Base-by-base conservation (phyloP, 2,329 filamentous ascomycete genomes). In the Onygena corvina region DNA sequence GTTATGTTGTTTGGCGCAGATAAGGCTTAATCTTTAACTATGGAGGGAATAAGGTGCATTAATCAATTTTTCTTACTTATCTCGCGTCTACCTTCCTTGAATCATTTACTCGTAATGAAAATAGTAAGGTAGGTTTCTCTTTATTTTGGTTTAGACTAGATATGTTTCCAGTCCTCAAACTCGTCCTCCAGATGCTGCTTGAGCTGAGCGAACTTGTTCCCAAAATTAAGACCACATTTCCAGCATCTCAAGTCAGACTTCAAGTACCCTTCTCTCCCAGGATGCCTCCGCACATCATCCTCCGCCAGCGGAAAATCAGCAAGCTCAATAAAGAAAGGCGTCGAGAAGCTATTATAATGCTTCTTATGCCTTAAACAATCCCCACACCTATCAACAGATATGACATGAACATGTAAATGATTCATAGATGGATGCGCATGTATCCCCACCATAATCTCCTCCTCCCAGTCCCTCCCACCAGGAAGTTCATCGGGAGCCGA, bases 281-380 rank as follows among this genome's bases (percentile, higher is more conserved):
- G 75, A 50, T 79, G 62, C 54, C 81, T 73, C 52, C 86, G 70
- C 40, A 68, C 64, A 62, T 93, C 86, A 49, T 81, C 76, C 21
- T 70, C 54, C 0, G 74, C 71, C 25, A 96, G 68, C 3, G 92
- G 90, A 46, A 95, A 90, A 52, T 89, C 84, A 18, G 80, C 80
- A 21, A 96, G 60, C 12, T 76, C 73, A 9, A 96, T 77, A 18
- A 98, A 77, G 63, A 96, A 98, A 2, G 77, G 76, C 47, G 89
- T 93, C 27, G 78, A 80, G 67, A 96, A 96, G 55, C 84, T 92
- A 61, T 92, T 86, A 68, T 95, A 96, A 67, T 96, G 92, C 64
- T 88, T 90, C 55, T 80, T 75, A 61, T 90, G 81, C 67, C 82
- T 86, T 65, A 95, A 57, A 40, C 74, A 75, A 8, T 77, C 74